A percentile compares a stretch with the other conserved stretches of the same genome.
Evolutionary conservation across 2,329 filamentous ascomycete species (phyloP).

Genomic region (Neopestalotiopsis clavispora): DNA sequence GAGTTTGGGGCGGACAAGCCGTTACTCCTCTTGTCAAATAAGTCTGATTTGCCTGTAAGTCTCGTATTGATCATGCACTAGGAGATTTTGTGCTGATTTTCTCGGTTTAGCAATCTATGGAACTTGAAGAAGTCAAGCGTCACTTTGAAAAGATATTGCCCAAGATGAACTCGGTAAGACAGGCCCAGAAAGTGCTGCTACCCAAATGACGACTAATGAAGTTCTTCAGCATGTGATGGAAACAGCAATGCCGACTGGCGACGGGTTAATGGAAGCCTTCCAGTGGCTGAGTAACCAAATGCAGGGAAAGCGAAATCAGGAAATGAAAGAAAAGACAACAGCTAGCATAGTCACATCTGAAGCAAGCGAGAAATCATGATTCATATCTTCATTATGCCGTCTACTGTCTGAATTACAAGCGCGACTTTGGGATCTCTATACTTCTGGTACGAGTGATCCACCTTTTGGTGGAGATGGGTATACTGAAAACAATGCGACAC

Average conservation of each 20-base stretch:
- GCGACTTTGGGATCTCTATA: not conserved
- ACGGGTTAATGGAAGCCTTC: not conserved
- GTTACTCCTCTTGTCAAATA: slow-evolving; percentile 2
- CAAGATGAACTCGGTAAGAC: not conserved
- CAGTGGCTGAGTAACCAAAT: slow-evolving; percentile 2
- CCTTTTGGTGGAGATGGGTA: not conserved
- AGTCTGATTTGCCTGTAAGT: not conserved
- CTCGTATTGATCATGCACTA: too few relatives aligned
- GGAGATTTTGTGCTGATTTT: not conserved
- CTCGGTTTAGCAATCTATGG: not conserved
- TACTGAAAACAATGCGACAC: not conserved
- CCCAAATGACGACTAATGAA: not conserved
- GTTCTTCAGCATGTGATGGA: not conserved
- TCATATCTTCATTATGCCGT: not conserved
- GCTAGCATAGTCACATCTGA: not conserved
- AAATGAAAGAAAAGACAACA: not conserved
- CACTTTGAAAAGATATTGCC: not conserved
- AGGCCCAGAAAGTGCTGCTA: too few relatives aligned
- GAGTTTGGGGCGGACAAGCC: not conserved
- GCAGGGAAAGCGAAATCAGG: not conserved
- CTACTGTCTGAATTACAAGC: not conserved
- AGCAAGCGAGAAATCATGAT: not conserved
- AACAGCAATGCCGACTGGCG: not conserved
- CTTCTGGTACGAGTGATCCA: not conserved
- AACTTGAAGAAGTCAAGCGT: not conserved